phyloP scores from a whole-genome alignment of 179 eudicot genomes.

The Silene coronaria region DNA sequence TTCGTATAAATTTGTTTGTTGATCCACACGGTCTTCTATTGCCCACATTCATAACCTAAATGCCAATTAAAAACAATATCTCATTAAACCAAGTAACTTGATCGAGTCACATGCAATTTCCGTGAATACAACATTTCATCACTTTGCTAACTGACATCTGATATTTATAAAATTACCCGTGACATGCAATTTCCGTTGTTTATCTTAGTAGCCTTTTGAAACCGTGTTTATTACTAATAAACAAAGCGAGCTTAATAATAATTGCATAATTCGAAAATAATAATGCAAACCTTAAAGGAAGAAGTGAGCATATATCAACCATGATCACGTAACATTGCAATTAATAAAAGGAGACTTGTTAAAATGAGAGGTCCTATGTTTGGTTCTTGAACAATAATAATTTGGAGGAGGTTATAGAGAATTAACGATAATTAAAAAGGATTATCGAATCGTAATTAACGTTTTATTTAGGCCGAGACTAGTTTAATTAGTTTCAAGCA shows the following conservation, averaged over 20 bases:
- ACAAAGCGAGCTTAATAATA: too few relatives aligned
- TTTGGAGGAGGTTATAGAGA: slow-evolving; percentile 12
- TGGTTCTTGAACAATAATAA: not conserved
- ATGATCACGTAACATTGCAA: slow-evolving; percentile 4
- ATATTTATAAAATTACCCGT: too few relatives aligned
- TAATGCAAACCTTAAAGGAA: not conserved
- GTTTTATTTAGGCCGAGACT: not conserved
- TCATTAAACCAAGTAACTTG: not conserved
- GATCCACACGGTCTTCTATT: slow-evolving; percentile 1
- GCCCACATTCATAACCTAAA: slow-evolving; percentile 10
- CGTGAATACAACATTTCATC: too few relatives aligned
- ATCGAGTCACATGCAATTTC: too few relatives aligned
- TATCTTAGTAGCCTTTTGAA: too few relatives aligned
- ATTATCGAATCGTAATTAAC: not conserved
- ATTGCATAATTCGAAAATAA: not conserved
- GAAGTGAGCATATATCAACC: slow-evolving; percentile 12
- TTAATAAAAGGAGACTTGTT: not conserved
- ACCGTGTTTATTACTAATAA: too few relatives aligned
- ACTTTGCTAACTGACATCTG: too few relatives aligned
- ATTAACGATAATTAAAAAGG: not conserved
- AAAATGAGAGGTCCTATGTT: slow-evolving; percentile 12
- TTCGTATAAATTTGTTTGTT: not conserved
- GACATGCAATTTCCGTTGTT: too few relatives aligned
- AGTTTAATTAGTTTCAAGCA: not conserved
- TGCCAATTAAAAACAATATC: not conserved